Conservation (phyloP, 2,329 filamentous ascomycete genomes). For the Triangularia setosa region DNA sequence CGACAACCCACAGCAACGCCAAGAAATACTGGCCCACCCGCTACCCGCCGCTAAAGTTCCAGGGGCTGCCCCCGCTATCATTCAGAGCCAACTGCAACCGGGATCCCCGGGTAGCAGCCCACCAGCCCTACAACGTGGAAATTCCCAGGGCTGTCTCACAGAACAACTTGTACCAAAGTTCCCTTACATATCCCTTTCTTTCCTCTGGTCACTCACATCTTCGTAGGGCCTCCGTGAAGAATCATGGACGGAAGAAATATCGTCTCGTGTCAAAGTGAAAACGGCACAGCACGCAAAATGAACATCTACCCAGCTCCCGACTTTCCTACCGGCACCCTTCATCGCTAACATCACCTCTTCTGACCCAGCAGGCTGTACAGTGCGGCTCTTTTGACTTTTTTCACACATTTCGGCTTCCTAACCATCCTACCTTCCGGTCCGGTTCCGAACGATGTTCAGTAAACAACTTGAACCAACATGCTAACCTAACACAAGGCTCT, state of each 20-base stretch:
- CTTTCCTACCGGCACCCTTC: background rate
- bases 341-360: background rate
- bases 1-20: background rate
- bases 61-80: background rate
- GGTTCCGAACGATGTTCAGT: background rate
- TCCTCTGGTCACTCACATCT: background rate
- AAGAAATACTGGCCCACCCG: background rate
- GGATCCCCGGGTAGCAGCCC: background rate
- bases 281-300: background rate
- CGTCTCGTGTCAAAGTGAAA: background rate
- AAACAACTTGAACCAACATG: background rate
- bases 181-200: background rate
- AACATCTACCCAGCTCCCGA: background rate
- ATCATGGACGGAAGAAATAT: background rate
- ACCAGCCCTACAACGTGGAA: background rate
- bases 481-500: background rate
- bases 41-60: background rate
- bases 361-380: background rate
- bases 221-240: background rate
- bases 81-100: background rate
- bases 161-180: background rate
- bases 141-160: background rate
- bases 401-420: background rate
- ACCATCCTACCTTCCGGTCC: background rate
- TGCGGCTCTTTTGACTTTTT: background rate